phyloP scores from a whole-genome alignment of 208 protist genomes.

The Angomonas desouzai region DNA sequence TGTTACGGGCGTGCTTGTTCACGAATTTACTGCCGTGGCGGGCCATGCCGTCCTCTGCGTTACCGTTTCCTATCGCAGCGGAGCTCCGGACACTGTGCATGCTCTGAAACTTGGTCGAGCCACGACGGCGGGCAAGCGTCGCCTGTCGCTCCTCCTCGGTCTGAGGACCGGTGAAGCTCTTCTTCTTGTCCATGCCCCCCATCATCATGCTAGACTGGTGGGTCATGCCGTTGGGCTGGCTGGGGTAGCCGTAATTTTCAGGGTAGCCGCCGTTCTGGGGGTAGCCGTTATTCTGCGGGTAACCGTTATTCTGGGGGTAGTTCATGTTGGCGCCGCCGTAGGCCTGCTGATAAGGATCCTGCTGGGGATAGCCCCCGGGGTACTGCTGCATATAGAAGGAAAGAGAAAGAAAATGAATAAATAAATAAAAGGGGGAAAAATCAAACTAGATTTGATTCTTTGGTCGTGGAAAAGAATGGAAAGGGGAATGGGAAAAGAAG shows the following conservation, averaged over 20 bases:
- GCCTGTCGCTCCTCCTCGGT: constrained; percentile 23
- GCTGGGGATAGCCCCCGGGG: constrained; percentile 15
- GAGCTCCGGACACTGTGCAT: constrained; percentile 3
- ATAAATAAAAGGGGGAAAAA: too few species aligned
- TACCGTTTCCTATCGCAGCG: constrained; percentile 10
- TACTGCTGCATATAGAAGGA: constrained; percentile 18
- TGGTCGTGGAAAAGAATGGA: too few species aligned
- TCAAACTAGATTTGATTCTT: too few species aligned
- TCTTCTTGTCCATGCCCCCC: constrained; percentile 20
- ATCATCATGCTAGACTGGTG: neutral
- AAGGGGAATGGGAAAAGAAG: too few species aligned
- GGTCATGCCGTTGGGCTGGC: too few species aligned
- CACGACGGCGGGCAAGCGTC: constrained; percentile 20
- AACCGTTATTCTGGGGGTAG: neutral
- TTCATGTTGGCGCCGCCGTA: constrained; percentile 11
- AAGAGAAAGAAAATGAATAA: constrained; percentile 3
- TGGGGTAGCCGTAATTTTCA: too few species aligned
- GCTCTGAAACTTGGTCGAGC: constrained; percentile 19
- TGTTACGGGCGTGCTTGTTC: constrained; percentile 36
- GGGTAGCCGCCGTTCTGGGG: neutral
- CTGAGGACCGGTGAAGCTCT: constrained; percentile 36
- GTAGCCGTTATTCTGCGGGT: neutral
- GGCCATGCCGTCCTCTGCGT: constrained; percentile 26
- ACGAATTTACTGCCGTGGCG: constrained; percentile 48
- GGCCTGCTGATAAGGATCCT: constrained; percentile 16